These are phyloP conservation scores for Alectoria sarmentosa DNA, from an alignment of 495 filamentous ascomycete genomes.

Conservation along the genomic window DNA sequence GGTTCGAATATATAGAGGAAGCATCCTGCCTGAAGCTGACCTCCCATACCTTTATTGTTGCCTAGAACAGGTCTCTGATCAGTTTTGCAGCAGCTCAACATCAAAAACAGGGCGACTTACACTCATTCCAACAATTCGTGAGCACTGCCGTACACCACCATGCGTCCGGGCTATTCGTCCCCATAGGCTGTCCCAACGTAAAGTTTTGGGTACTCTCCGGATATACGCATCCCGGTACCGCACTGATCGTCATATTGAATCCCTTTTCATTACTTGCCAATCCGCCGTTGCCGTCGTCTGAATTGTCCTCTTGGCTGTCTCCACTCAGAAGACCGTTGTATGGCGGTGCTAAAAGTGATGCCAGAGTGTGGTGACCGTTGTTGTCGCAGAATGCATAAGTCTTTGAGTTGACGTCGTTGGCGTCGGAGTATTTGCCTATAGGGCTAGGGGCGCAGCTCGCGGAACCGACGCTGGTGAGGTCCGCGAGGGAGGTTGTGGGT, in stretches of 20 bases:
- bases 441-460: constrained; percentile 1
- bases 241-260: constrained; percentile 1
- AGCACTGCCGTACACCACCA: neutral
- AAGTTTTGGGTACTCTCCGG: neutral
- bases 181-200: neutral
- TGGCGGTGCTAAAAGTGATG: neutral
- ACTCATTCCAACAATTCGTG: neutral
- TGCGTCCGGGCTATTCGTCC: neutral
- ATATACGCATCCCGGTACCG: neutral
- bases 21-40: neutral
- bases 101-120: neutral
- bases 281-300: neutral
- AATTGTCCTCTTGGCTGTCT: neutral
- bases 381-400: neutral
- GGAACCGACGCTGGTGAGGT: neutral
- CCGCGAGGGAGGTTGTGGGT: neutral
- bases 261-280: neutral
- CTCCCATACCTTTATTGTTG: constrained; percentile 1
- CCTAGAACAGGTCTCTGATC: neutral
- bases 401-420: neutral
- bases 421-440: neutral
- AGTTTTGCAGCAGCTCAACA: neutral
- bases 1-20: constrained; percentile 1
- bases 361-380: neutral
- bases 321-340: neutral